Conservation (phyloP, 2,329 filamentous ascomycete species). For the Penicillium digitatum region DNA sequence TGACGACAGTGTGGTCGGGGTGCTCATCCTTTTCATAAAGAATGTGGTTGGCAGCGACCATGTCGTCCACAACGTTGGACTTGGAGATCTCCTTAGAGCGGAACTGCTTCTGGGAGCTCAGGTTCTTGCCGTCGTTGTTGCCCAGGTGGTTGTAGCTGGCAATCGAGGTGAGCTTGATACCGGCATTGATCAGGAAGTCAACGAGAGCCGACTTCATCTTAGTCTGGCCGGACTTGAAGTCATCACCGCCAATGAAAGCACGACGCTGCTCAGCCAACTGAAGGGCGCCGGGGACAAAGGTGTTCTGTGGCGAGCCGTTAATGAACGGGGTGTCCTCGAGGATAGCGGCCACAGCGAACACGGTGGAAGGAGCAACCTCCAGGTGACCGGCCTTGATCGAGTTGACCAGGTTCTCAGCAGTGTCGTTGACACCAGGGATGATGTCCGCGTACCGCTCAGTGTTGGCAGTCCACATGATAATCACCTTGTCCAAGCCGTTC, state of each 20-base stretch:
- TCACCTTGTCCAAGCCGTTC: constrained; percentile 86
- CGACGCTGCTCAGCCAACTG: constrained; percentile 81
- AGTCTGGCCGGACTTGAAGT: constrained; percentile 99
- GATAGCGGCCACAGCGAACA: constrained; percentile 93
- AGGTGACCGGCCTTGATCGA: constrained; percentile 81
- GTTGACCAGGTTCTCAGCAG: constrained; percentile 85
- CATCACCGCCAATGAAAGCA: constrained; percentile 92
- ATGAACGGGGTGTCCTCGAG: constrained; percentile 90
- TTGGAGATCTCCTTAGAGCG: constrained; percentile 99
- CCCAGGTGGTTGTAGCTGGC: constrained; percentile 99
- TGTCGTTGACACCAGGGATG: constrained; percentile 87
- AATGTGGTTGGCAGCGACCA: constrained; percentile 92
- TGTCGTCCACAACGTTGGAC: constrained; percentile 98
- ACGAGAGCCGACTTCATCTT: constrained; percentile 99
- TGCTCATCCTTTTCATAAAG: constrained; percentile 91
- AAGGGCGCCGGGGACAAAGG: constrained; percentile 90
- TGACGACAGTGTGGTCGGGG: constrained; percentile 96
- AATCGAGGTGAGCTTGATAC: constrained; percentile 98
- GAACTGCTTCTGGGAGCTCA: constrained; percentile 97
- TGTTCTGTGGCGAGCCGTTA: constrained; percentile 99
- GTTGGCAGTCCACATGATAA: constrained; percentile 98
- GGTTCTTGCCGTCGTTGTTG: constrained; percentile 99
- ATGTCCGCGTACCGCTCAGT: constrained; percentile 95
- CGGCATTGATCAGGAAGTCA: constrained; percentile 96
- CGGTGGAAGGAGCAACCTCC: constrained; percentile 90